Evolutionary conservation across 2,329 filamentous ascomycete genomes (phyloP), one percentile per base, ranked within the genome.

Genomic region (Scolecobasidium constrictum): DNA sequence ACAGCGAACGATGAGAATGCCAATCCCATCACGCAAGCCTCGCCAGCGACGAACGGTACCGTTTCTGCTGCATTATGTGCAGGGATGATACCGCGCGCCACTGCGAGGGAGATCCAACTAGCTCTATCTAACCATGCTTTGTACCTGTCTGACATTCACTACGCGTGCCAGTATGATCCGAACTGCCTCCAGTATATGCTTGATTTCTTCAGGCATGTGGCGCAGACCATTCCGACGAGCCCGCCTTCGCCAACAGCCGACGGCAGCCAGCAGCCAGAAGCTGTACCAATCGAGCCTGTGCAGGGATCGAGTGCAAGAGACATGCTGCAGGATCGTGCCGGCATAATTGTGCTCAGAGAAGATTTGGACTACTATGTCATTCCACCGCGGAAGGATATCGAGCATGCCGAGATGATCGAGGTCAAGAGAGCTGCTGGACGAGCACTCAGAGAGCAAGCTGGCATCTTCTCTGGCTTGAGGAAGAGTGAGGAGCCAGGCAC

Each of bases 291-390:
- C 48, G 87, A 93, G 59, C 78, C 83, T 3, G 72, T 86, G 62
- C 78, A 78, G 54, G 73, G 71, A 47, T 79, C 74, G 51, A 31
- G 26, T n/a, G 74, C 81, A 55, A 66, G 81, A 68, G 73, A 93
- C 69, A 78, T 86, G 82, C 62, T 92, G 54, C 72, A 94, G 73
- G 78, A 88, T 53, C 73, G 92, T 42, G 92, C 92, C 15, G 92
- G 92, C 15, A 98, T 98, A 63, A 98, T 98, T 54, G 92, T 98
- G 26, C 69, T 98, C 48, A 76, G 92, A 38, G 92, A 98, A 62
- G 92, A 98, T 56, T 74, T 98, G 35, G 92, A 98, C 63, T 98
- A 98, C 60, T 98, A 98, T 60, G 86, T 80, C 36, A 96, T 98
- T 49, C 92, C 92, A 23, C 92, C 92, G 23, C 73, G 75, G 47